Conservation (phyloP, 192 early-diverging fungal genomes). For the Umbelopsis sp. region DNA sequence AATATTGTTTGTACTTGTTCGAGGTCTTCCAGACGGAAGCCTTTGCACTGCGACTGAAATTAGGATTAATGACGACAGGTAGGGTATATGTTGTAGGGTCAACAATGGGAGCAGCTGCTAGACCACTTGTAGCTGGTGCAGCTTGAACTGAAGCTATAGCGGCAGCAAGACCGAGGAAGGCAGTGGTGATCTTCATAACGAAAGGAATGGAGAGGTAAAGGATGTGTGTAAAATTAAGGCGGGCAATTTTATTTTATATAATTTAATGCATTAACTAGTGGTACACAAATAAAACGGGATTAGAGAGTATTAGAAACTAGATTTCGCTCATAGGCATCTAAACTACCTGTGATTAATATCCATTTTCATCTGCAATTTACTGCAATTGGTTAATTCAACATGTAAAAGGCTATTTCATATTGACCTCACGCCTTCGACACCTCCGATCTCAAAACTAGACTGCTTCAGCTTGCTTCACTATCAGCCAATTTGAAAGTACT, state of each 20-base stretch:
- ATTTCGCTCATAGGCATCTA: neutral
- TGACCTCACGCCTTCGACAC: neutral
- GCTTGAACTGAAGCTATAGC: conserved; percentile 7
- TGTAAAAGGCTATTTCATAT: neutral
- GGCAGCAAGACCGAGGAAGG: conserved; percentile 5
- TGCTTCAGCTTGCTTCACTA: neutral
- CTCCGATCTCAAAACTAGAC: neutral
- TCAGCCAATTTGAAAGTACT: neutral
- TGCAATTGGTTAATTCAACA: conserved; percentile 13
- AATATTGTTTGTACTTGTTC: neutral
- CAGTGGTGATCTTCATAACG: neutral
- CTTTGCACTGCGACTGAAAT: conserved; percentile 14
- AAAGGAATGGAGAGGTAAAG: neutral
- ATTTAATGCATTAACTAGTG: neutral
- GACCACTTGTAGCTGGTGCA: neutral
- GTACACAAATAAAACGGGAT: neutral
- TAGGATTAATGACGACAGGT: neutral
- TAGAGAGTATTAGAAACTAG: neutral
- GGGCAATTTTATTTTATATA: neutral
- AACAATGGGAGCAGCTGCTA: neutral
- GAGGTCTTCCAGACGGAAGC: conserved; percentile 3
- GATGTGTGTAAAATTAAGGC: too few species aligned
- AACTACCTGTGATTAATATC: neutral
- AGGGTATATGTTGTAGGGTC: neutral
- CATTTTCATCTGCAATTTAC: neutral